Percentiles rank a stretch among this genome's conserved stretches.
phyloP scores from a whole-genome alignment of 1,284 basidiomycete genomes.

The Cystobasidium slooffiae region DNA sequence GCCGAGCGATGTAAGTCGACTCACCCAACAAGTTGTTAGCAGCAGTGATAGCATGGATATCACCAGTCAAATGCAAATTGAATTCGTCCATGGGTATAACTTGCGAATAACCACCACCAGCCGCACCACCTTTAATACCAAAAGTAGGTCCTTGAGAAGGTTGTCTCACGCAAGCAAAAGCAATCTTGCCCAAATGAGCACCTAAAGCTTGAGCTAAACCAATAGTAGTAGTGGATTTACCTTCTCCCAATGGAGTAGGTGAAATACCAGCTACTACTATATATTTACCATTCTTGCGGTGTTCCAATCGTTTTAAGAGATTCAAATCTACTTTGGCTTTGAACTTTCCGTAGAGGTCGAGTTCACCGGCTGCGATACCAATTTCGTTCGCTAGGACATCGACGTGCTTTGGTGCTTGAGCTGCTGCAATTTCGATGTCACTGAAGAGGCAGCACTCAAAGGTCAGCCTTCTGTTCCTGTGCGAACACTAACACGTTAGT shows the following conservation, averaged over 20 bases:
- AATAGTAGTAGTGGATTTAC: slow-evolving; percentile 98
- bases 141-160: slow-evolving; percentile 99
- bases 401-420: slow-evolving; percentile 90
- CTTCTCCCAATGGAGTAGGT: slow-evolving; percentile 95
- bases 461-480: too few species aligned
- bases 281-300: slow-evolving; percentile 93
- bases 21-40: slow-evolving; percentile 92
- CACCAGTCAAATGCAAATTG: slow-evolving; percentile 94
- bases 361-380: slow-evolving; percentile 80
- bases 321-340: slow-evolving; percentile 96
- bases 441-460: slow-evolving; percentile 56
- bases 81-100: slow-evolving; percentile 75
- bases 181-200: slow-evolving; percentile 86
- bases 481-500: too few species aligned
- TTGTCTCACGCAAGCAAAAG: slow-evolving; percentile 98
- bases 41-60: slow-evolving; percentile 96
- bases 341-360: slow-evolving; percentile 93
- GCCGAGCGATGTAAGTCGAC: slow-evolving; percentile 38
- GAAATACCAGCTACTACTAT: slow-evolving; percentile 97
- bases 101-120: slow-evolving; percentile 97
- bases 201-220: slow-evolving; percentile 96
- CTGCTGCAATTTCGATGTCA: slow-evolving; percentile 95
- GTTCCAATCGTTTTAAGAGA: slow-evolving; percentile 80
- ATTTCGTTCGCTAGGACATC: slow-evolving; percentile 84
- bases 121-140: slow-evolving; percentile 98